Evolutionary conservation across 1,284 basidiomycete genomes (phyloP), one percentile per base, ranked within the genome.

Genomic region (Puccinia hordei): DNA sequence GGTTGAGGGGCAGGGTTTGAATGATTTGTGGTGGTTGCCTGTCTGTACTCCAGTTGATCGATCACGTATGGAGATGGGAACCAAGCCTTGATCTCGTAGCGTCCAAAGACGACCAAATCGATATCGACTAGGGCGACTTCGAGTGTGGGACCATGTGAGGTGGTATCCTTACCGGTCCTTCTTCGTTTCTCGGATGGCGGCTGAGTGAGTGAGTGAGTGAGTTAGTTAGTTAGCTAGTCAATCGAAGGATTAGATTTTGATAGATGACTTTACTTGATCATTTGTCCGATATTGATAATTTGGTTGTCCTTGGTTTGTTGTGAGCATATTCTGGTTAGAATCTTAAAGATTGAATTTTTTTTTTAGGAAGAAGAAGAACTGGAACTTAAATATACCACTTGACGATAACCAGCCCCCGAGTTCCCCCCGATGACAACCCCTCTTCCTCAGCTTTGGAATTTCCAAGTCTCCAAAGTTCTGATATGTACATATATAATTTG

Each of bases 41-140:
- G 61, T 3, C 61, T 41, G 30, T 69, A 46, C 57, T 82, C 75
- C 30, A 71, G 38, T 41, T 84, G 82, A 9, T 85, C 83, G 24
- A 85, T 82, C 13, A 84, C 84, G 81, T 85, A 86, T 0, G 85
- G 85, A 44, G 84, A 85, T 55, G 83, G 81, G 81, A 85, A 86
- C 85, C 85, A 86, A 2, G 85, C 83, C 78, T 83, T 84, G 78
- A 86, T 86, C 49, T 85, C 84, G 68, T 83, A 85, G 30, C 79
- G 82, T 59, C 85, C 85, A 77, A 84, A 85, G 51, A 84, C 79
- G 55, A 85, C 85, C 17, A 84, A 82, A 63, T 73, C 55, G 33
- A 73, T 44, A 33, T 80, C 57, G 15, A 78, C 76, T 17, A 78
- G 51, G 13, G 53, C 65, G 46, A 78, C 65, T 38, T 78, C 71